Conservation (phyloP, 1,139 yeast genomes). For the Yamadazyma kanchanaburiensis region DNA sequence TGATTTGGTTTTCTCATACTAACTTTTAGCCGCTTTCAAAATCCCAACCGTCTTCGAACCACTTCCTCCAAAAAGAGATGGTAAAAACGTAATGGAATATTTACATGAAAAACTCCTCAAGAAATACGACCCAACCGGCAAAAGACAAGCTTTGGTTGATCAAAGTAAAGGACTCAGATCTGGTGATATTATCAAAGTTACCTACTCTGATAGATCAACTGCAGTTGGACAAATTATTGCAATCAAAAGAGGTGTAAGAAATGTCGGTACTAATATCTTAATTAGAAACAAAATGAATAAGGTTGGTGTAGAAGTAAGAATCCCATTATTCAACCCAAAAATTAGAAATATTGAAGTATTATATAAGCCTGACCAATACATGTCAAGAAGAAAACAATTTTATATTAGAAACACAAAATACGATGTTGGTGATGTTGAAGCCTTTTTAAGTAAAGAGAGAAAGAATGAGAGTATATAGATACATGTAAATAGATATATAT, state of each 20-base stretch:
- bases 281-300: conserved; percentile 77
- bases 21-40: conserved; percentile 4
- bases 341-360: conserved; percentile 71
- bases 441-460: conserved; percentile 25
- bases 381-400: conserved; percentile 76
- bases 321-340: conserved; percentile 76
- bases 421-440: conserved; percentile 79
- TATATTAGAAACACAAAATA: conserved; percentile 79
- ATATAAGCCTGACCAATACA: conserved; percentile 67
- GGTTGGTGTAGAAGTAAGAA: conserved; percentile 76
- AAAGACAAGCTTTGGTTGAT: conserved; percentile 62
- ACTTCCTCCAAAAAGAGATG: conserved; percentile 48
- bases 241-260: conserved; percentile 58
- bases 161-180: conserved; percentile 56
- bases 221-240: conserved; percentile 77
- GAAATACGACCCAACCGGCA: conserved; percentile 70
- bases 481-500: conserved; percentile 9
- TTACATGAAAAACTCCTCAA: conserved; percentile 48
- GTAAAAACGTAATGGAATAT: conserved; percentile 45
- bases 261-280: conserved; percentile 66
- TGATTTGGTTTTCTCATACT: background rate
- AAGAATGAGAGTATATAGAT: conserved; percentile 6
- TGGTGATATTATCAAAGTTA: conserved; percentile 79
- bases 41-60: conserved; percentile 49
- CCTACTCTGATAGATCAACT: conserved; percentile 65